phyloP scores from a whole-genome alignment of 371 early-diverging fungal species.

The Apophysomyces sp. region DNA sequence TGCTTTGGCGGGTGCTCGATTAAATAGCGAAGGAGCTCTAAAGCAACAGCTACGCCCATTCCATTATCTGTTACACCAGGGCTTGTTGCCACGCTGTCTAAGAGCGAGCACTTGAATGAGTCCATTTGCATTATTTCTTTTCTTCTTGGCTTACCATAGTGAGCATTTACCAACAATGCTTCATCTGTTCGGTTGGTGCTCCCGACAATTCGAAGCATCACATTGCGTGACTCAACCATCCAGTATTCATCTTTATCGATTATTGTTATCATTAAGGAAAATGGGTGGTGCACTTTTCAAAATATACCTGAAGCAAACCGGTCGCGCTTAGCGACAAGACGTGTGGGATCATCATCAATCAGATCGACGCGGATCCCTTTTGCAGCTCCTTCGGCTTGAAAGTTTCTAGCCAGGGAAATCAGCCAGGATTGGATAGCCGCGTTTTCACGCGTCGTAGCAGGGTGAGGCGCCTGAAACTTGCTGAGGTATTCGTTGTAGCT shows the following conservation, averaged over 20 bases:
- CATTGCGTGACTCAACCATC: conserved; percentile 49
- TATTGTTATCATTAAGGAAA: not conserved
- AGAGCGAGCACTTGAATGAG: not conserved
- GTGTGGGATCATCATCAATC: conserved; percentile 36
- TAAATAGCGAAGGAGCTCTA: conserved; percentile 69
- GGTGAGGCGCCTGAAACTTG: conserved; percentile 51
- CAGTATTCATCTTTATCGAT: conserved; percentile 38
- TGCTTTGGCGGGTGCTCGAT: conserved; percentile 50
- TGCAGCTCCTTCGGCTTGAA: conserved; percentile 36
- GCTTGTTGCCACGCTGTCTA: conserved; percentile 71
- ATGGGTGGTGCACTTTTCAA: not conserved
- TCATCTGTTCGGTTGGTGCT: conserved; percentile 22
- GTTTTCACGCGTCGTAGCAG: conserved; percentile 51
- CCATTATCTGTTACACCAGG: conserved; percentile 85
- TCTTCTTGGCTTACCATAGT: conserved; percentile 41
- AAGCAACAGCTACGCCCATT: conserved; percentile 66
- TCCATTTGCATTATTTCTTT: not conserved
- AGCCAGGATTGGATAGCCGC: conserved; percentile 34
- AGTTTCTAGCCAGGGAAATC: conserved; percentile 21
- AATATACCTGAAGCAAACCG: conserved; percentile 32
- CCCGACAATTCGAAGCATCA: conserved; percentile 49
- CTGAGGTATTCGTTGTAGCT: conserved; percentile 53
- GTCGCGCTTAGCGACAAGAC: conserved; percentile 18
- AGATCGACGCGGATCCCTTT: conserved; percentile 40
- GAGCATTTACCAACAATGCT: conserved; percentile 48